Evolutionary conservation across 768 basidiomycete genomes (phyloP), one percentile per base, ranked within the genome.

Genomic region (Lactifluus piperatus): DNA sequence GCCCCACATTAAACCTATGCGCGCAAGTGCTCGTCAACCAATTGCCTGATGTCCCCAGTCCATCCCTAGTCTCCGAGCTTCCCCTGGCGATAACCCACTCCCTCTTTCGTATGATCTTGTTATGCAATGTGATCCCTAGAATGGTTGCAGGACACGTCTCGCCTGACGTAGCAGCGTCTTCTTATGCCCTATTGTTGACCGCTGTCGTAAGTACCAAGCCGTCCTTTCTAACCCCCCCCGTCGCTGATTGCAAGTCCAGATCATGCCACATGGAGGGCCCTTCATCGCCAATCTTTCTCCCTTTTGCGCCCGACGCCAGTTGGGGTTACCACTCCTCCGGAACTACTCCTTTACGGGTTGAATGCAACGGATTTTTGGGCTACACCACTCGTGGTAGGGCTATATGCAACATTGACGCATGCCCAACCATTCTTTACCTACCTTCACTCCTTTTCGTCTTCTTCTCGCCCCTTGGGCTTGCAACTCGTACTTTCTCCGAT

Each of bases 311-410:
- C 91, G 0, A 83, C 83, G 5, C 75, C 85, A 0, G 75, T 91
- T 58, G 67, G 79, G 5, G 70, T 94, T 22, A 75, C 83, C 34
- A 92, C 91, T 0, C 93, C 94, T 1, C 77, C 84, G 0, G 93
- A 94, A 69, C 77, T 97, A 8, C 77, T 77, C 54, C 79, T 88
- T 0, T 86, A 86, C 57, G 94, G 94, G 13, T 95, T 93, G 93
- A 86, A 84, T 44, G 82, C 84, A 24, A 79, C 82, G 0, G 94
- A 95, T 68, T 70, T 93, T 30, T 95, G 93, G 92, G 82, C 82
- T 70, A 91, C 93, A 9, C 85, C 91, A 7, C 72, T 85, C 64
- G 73, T 85, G 65, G 91, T 91, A 11, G 87, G 77, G 1, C 68
- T 94, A 10, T 94, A 90, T 68, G 84, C 92, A 54, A 79, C 84